Evolutionary conservation across 352 stramenopile species (phyloP).

Genomic region (Peronospora destructor): DNA sequence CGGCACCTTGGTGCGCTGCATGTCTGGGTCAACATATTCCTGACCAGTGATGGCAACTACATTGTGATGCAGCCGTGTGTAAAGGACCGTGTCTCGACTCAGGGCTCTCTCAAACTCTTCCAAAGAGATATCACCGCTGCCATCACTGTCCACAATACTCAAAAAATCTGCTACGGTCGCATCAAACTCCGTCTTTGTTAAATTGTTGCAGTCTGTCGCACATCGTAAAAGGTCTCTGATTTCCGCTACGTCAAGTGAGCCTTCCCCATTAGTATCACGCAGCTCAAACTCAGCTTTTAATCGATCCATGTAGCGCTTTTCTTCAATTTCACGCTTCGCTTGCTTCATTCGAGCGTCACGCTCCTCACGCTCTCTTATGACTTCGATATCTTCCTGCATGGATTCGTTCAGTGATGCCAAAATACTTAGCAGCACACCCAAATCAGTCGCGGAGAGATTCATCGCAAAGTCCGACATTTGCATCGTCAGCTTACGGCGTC

Average conservation of each 20-base stretch:
- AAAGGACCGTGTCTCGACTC: conserved; percentile 61
- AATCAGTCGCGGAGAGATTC: conserved; percentile 73
- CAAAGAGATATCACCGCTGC: conserved; percentile 76
- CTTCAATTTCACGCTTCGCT: conserved; percentile 45
- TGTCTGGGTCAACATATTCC: conserved; percentile 65
- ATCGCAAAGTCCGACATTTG: conserved; percentile 82
- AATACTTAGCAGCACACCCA: conserved; percentile 79
- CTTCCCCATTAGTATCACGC: conserved; percentile 66
- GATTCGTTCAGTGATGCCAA: conserved; percentile 52
- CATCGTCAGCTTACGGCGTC: conserved; percentile 58
- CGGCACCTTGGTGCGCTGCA: conserved; percentile 65
- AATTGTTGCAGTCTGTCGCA: conserved; percentile 56
- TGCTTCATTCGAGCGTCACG: conserved; percentile 39
- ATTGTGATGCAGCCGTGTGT: conserved; percentile 50
- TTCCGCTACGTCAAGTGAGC: conserved; percentile 61
- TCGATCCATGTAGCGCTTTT: conserved; percentile 62
- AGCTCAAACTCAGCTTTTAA: conserved; percentile 69
- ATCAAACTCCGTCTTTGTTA: conserved; percentile 76
- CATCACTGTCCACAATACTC: conserved; percentile 69
- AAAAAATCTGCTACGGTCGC: conserved; percentile 69
- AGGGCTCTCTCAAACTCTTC: conserved; percentile 78
- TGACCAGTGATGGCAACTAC: conserved; percentile 64
- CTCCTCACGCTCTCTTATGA: conserved; percentile 47
- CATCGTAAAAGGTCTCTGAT: conserved; percentile 56
- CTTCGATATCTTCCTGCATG: conserved; percentile 60